Evolutionary conservation across 371 early-diverging fungal genomes (phyloP).

Genomic region (Rhizopus delemar): DNA sequence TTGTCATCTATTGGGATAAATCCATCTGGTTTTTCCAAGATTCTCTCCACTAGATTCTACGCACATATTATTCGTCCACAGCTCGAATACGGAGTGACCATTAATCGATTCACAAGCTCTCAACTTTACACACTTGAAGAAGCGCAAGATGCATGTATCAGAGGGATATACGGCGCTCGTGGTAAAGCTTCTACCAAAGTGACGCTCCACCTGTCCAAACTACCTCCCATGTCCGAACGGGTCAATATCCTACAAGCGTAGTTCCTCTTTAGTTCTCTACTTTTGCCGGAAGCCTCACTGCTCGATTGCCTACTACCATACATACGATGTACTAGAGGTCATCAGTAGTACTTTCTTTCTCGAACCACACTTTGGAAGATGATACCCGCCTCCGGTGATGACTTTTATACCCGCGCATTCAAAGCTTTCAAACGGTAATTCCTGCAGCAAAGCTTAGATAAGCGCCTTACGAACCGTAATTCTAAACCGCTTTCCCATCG

Average conservation of each 20-base stretch:
- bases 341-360: background rate
- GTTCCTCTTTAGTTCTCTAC: conserved; percentile 2
- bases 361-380: background rate
- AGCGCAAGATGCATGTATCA: conserved; percentile 6
- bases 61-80: conserved; percentile 16
- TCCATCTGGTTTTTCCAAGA: background rate
- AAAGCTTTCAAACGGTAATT: background rate
- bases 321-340: background rate
- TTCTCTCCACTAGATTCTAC: conserved; percentile 8
- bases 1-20: background rate
- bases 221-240: conserved; percentile 2
- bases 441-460: background rate
- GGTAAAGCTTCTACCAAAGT: conserved; percentile 1
- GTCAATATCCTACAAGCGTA: conserved; percentile 5
- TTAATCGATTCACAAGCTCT: background rate
- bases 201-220: conserved; percentile 12
- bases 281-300: conserved; percentile 5
- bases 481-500: background rate
- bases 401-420: background rate
- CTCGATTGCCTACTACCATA: background rate
- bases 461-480: background rate
- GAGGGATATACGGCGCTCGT: background rate
- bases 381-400: background rate
- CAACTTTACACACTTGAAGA: background rate
- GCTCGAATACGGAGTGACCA: conserved; percentile 19